These are phyloP conservation scores for Taxillus chinensis DNA, from an alignment of 164 flowering plant species.

Conservation along the genomic window DNA sequence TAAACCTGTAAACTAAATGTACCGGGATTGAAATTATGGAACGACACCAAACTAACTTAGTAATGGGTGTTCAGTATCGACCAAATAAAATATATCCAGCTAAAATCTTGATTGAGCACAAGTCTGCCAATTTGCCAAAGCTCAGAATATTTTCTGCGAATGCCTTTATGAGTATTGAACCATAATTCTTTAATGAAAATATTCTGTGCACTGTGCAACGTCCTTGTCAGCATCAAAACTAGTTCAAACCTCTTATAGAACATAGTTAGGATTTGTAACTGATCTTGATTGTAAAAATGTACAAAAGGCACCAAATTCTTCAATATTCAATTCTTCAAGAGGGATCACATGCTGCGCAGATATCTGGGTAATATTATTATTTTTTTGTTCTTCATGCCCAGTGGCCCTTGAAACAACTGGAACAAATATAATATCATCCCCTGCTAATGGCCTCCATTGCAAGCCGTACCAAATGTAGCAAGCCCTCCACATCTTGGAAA, in stretches of 20 bases:
- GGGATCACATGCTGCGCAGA: neutral
- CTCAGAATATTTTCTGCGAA: neutral
- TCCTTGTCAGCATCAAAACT: neutral
- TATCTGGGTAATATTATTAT: neutral
- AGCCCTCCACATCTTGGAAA: slow-evolving; percentile 5
- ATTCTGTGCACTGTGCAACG: neutral
- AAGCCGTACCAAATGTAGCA: slow-evolving; percentile 3
- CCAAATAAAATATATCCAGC: neutral
- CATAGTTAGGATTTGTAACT: neutral
- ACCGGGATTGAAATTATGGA: neutral
- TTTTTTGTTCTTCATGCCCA: neutral
- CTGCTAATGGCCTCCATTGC: slow-evolving; percentile 5
- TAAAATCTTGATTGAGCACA: slow-evolving; percentile 4
- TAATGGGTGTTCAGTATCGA: neutral
- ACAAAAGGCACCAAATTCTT: neutral
- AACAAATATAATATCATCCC: neutral
- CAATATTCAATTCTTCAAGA: neutral
- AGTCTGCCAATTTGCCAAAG: neutral
- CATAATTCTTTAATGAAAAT: neutral
- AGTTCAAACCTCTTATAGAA: neutral
- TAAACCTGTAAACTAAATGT: neutral
- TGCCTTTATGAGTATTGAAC: neutral
- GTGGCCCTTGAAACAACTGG: neutral
- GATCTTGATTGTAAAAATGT: neutral
- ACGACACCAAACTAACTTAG: neutral